Evolutionary conservation across 176 grass and related monocot species (phyloP), one percentile per base, ranked within the genome.

Genomic region (Aegilops umbellulata): DNA sequence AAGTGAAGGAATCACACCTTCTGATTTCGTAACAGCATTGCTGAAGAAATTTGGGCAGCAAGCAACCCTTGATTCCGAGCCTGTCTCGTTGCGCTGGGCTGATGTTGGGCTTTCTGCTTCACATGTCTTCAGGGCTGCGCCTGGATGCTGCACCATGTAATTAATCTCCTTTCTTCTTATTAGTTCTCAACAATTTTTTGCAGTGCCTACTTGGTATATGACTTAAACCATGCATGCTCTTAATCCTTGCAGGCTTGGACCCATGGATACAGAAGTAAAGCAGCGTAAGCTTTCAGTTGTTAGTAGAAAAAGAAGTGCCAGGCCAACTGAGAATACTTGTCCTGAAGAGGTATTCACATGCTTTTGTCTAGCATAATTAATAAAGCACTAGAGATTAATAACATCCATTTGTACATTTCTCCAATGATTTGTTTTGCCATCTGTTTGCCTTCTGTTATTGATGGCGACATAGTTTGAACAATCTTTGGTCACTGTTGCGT

Each of bases 101-200:
- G 77, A 95, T 72, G 30, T 92, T 78, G 96, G 96, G 38, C 83
- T 69, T 84, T 77, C 63, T 63, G 75, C 89, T 35, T 87, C 93
- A 49, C 86, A 94, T 86, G 79, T 88, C 78, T 98, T 92, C 82
- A 94, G 80, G 84, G 72, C 79, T 82, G 88, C 69, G 20, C 77
- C 82, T 82, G 93, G 96, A 86, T 95, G 92, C 64, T 88, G 44
- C 79, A 98, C 96, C 32, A 98, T 98, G 96, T 98, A 91, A 93
- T 76, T 14, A 75, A 87, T 4, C 63, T 82, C 6, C n/a, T 76
- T 44, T 24, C 15, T 61, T 63, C 15, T 62, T 63, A 25, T 76
- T 60, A 17, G 10, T 90, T 83, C 23, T 69, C 55, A 32, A 51
- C 26, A 69, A 29, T 58, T 20, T 2, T 6, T 66, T 14, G 29